A percentile compares a stretch with the other conserved stretches of the same genome.
Evolutionary conservation across 805 yeast species (phyloP).

Genomic region (Candida corydali): DNA sequence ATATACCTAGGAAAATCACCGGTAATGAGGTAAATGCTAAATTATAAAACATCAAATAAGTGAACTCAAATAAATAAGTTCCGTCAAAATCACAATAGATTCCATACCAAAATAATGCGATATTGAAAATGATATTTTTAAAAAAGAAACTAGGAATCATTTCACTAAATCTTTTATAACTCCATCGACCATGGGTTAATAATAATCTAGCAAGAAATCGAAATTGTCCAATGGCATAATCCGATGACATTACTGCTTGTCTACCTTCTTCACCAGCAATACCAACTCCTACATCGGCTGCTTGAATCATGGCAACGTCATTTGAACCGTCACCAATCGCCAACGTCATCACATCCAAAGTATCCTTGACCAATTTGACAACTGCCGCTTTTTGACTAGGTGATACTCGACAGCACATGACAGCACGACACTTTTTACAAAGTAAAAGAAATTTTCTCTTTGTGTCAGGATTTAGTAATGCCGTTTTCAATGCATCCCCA

Average conservation of each 20-base stretch:
- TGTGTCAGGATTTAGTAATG: conserved; percentile 35
- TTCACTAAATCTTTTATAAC: conserved; percentile 74
- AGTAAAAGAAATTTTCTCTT: conserved; percentile 60
- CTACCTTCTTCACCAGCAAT: conserved; percentile 91
- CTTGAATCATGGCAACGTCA: conserved; percentile 88
- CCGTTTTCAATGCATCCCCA: conserved; percentile 66
- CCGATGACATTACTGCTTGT: conserved; percentile 86
- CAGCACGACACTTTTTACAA: conserved; percentile 79
- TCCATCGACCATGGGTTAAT: conserved; percentile 83
- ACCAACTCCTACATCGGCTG: conserved; percentile 85
- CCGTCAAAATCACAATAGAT: conserved; percentile 74
- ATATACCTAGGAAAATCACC: conserved; percentile 69
- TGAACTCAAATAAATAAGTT: conserved; percentile 71
- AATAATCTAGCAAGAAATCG: conserved; percentile 63
- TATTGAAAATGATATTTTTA: conserved; percentile 71
- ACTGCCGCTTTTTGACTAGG: conserved; percentile 88
- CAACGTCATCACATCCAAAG: conserved; percentile 74
- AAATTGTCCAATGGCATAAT: conserved; percentile 82
- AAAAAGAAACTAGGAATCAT: conserved; percentile 81
- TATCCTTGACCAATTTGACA: conserved; percentile 70
- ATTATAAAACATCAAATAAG: conserved; percentile 75
- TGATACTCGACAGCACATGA: conserved; percentile 81
- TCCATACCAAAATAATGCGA: conserved; percentile 79
- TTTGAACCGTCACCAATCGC: conserved; percentile 90
- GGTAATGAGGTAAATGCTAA: conserved; percentile 82